A percentile compares a stretch with the other conserved stretches of the same genome.
phyloP scores from a whole-genome alignment of 345 rosid genomes.

The Brassica incana region DNA sequence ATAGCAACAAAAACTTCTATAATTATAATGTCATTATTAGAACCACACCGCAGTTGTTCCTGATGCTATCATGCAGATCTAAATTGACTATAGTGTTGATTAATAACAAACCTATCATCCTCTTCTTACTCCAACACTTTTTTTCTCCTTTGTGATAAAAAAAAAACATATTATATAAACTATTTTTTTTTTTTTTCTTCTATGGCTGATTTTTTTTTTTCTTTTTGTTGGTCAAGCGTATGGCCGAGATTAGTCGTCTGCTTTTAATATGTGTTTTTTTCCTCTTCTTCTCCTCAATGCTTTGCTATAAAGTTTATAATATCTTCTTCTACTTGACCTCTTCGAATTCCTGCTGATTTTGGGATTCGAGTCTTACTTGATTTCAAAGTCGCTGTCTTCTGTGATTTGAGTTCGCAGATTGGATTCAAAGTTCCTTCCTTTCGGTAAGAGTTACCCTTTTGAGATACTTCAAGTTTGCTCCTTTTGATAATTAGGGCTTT shows the following conservation, averaged over 20 bases:
- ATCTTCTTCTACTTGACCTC: constrained; percentile 14
- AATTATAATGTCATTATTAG: neutral
- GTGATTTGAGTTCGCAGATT: constrained; percentile 17
- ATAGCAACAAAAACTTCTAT: neutral
- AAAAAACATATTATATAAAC: neutral
- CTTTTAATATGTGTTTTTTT: neutral
- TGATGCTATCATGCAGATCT: neutral
- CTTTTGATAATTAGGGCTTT: constrained; percentile 31
- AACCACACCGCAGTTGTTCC: neutral
- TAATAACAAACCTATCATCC: neutral
- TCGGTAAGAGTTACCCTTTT: constrained; percentile 5
- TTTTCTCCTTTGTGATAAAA: neutral
- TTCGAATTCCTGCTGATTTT: constrained; percentile 7
- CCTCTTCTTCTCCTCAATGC: neutral
- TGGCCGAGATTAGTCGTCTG: constrained; percentile 7
- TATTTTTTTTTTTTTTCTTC: neutral
- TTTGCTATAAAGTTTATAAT: constrained; percentile 5
- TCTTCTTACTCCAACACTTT: neutral
- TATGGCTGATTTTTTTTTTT: neutral
- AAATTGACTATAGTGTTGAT: neutral
- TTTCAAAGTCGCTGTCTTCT: neutral
- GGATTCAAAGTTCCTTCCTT: constrained; percentile 3
- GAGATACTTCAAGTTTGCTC: neutral
- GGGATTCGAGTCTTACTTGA: constrained; percentile 22
- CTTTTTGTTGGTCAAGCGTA: neutral